These are phyloP conservation scores for Cordyceps fumosorosea DNA, from an alignment of 2,329 filamentous ascomycete species.

Conservation along the genomic window DNA sequence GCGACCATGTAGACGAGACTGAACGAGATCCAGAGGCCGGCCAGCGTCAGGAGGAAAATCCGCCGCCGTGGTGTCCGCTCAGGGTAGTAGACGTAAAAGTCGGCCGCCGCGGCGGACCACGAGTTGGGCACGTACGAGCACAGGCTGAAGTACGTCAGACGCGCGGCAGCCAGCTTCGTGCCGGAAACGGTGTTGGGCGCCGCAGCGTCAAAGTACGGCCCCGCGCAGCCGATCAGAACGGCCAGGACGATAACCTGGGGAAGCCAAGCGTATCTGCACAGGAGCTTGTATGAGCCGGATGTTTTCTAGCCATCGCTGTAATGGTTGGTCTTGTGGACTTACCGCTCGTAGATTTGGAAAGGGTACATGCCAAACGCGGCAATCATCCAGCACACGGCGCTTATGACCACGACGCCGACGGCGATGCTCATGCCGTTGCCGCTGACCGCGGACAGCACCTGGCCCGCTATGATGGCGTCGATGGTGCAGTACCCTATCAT, in stretches of 20 bases:
- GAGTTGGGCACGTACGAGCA: conserved; percentile 45
- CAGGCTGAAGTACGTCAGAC: conserved; percentile 63
- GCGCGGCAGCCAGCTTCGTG: conserved; percentile 56
- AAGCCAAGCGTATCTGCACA: conserved; percentile 42
- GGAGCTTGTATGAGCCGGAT: neutral
- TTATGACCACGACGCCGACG: conserved; percentile 70
- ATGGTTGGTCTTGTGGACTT: neutral
- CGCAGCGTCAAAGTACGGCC: conserved; percentile 53
- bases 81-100: conserved; percentile 77
- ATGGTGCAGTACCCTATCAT: conserved; percentile 71
- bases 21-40: conserved; percentile 53
- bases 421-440: conserved; percentile 56
- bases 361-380: conserved; percentile 48
- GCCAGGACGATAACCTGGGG: conserved; percentile 67
- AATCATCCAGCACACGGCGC: conserved; percentile 65
- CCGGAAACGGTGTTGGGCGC: conserved; percentile 51
- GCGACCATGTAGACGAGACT: conserved; percentile 63
- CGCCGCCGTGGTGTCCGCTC: conserved; percentile 49
- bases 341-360: conserved; percentile 67
- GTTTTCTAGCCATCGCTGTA: neutral
- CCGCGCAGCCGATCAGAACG: conserved; percentile 64
- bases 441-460: conserved; percentile 71
- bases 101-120: conserved; percentile 69
- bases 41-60: conserved; percentile 63
- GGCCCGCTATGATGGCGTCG: conserved; percentile 73